Evolutionary conservation across 208 protist genomes (phyloP).

Genomic region (Vickermania ingenoplastis): DNA sequence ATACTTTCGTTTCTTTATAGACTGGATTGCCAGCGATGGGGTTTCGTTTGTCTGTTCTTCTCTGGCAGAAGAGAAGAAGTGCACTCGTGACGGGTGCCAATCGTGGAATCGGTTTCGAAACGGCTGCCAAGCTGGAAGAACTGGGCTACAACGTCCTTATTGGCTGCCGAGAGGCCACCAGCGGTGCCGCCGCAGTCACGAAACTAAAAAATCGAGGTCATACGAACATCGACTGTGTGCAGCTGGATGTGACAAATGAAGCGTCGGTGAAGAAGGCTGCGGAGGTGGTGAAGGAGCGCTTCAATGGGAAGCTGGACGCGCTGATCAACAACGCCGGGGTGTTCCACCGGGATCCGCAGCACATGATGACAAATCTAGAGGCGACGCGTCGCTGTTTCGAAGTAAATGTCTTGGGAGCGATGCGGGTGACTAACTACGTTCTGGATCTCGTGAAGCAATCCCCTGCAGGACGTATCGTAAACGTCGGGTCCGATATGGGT

Average conservation of each 20-base stretch:
- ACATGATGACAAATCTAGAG: constrained; percentile 16
- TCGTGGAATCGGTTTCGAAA: constrained; percentile 77
- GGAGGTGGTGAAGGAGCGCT: constrained; percentile 22
- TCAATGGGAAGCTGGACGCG: constrained; percentile 31
- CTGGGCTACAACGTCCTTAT: constrained; percentile 53
- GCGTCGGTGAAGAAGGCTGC: constrained; percentile 35
- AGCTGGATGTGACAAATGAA: constrained; percentile 34
- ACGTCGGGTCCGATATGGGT: constrained; percentile 57
- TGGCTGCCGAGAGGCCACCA: constrained; percentile 25
- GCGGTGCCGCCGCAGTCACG: constrained; percentile 31
- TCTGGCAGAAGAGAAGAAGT: constrained; percentile 15
- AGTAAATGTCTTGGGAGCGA: constrained; percentile 42
- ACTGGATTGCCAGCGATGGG: no score
- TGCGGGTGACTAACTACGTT: constrained; percentile 58
- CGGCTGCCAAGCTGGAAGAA: constrained; percentile 37
- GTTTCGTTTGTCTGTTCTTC: no score
- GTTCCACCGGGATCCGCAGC: neutral
- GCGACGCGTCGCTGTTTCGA: constrained; percentile 32
- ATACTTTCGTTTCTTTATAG: no score
- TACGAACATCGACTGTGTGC: constrained; percentile 24
- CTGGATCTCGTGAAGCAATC: constrained; percentile 46
- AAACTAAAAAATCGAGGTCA: constrained; percentile 20
- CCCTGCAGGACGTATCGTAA: constrained; percentile 55
- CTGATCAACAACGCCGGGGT: constrained; percentile 75
- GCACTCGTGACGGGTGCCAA: constrained; percentile 76